Base-by-base conservation (phyloP, 495 filamentous ascomycete species). In the Xylaria scruposa region DNA sequence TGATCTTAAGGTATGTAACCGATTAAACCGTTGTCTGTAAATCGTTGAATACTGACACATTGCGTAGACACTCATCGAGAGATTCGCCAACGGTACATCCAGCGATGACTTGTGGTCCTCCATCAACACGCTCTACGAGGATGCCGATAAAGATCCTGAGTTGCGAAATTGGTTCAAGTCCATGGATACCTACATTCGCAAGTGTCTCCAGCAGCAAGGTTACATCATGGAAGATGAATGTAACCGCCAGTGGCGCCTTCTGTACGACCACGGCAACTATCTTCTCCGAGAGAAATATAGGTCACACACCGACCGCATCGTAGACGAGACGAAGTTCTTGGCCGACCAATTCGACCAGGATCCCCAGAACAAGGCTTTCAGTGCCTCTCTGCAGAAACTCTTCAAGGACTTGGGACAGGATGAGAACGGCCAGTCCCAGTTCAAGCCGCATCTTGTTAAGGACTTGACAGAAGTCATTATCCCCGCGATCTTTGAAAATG, bases 81-180 rank as follows among this genome's bases (percentile, higher is more conserved):
- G 96, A 59, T 98, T 98, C 74, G 96, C 96, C 78, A 98, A 98
- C 81, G 91, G 90, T 79, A 99, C 96, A 9, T 97, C 94, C 1
- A 85, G 88, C 49, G 91, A 97, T 72, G 93, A 97, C 79, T 81
- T 98, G 46, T 92, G 97, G 79, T 91, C 91, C 56, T 90, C 95
- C 2, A 90, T 99, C 79, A 92, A 97, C 76, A 87, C 86, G 67
- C 90, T 99, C 73, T 99, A 98, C 82, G 82, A 85, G n/a, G 95
- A 98, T 83, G 93, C 96, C 8, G 94, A 98, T 75, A 86, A 85
- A 24, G 96, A 99, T 73, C 91, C 93, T 0, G 93, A 97, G 75
- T 88, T 99, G 40, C 93, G 90, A 74, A 83, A 89, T 53, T 99
- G 95, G 95, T 98, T 98, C 89, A 92, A 89, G 82, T 80, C 89